Evolutionary conservation across 164 flowering plant genomes (phyloP).

Genomic region (Protea cynaroides): DNA sequence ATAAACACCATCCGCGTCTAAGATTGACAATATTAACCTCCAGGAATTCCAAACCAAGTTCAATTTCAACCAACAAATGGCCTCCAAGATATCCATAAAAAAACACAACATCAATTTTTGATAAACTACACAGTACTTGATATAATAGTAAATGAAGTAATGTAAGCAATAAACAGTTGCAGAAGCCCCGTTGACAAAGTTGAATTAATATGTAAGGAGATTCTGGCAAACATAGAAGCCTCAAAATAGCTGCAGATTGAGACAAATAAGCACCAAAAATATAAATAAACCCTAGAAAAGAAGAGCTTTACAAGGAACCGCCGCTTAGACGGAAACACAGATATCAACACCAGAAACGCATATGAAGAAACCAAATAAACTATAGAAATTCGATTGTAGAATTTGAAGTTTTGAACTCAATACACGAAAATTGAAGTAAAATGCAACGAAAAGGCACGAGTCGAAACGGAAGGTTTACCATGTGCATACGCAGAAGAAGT

Average conservation of each 20-base stretch:
- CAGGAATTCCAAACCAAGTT: background rate
- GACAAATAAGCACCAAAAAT: no score
- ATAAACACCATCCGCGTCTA: background rate
- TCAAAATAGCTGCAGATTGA: no score
- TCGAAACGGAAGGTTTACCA: background rate
- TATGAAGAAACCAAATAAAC: background rate
- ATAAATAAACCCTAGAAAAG: background rate
- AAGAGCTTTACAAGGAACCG: background rate
- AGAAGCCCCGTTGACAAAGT: no score
- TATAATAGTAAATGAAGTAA: no score
- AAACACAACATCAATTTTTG: no score
- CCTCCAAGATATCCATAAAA: background rate
- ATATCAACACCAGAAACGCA: background rate
- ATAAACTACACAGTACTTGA: no score
- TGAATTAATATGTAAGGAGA: no score
- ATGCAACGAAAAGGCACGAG: no score
- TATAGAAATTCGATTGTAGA: background rate
- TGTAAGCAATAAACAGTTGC: no score
- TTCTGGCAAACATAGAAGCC: no score
- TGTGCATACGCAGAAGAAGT: constrained; percentile 2
- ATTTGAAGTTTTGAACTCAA: background rate
- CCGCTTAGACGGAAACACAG: background rate
- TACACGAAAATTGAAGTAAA: background rate
- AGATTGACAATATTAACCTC: background rate
- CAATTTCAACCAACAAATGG: background rate